A percentile compares a stretch with the other conserved stretches of the same genome.
These are phyloP conservation scores for Trichoderma sp. DNA, from an alignment of 2,329 filamentous ascomycete species.

Conservation along the genomic window DNA sequence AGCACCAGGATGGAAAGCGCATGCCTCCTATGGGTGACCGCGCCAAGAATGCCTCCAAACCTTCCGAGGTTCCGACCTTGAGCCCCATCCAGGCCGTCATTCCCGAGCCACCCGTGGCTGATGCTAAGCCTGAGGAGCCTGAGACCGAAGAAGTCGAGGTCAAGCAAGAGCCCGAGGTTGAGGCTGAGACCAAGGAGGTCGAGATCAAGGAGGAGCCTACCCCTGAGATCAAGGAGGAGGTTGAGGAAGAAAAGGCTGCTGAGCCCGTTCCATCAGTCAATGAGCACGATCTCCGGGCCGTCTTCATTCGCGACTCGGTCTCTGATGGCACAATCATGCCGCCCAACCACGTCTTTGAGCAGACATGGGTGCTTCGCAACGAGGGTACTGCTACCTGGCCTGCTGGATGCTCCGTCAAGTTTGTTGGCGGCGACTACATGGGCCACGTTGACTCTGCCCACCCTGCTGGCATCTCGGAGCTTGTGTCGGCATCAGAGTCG, in stretches of 20 bases:
- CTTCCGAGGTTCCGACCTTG: conserved; percentile 45
- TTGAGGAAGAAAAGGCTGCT: conserved; percentile 27
- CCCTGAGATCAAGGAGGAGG: conserved; percentile 25
- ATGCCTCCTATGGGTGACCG: conserved; percentile 72
- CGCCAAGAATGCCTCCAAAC: conserved; percentile 42
- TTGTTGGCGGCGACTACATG: conserved; percentile 95
- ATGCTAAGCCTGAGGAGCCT: conserved; percentile 62
- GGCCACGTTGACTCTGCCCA: conserved; percentile 79
- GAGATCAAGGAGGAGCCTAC: conserved; percentile 19
- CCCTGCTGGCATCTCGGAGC: conserved; percentile 73
- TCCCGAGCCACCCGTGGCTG: conserved; percentile 68
- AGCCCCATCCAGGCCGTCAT: conserved; percentile 49
- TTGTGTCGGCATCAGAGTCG: conserved; percentile 78
- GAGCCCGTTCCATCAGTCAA: conserved; percentile 24
- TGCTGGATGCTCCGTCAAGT: conserved; percentile 83
- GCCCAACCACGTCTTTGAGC: conserved; percentile 73
- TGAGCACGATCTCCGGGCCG: conserved; percentile 44
- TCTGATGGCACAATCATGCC: conserved; percentile 71
- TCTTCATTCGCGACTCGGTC: conserved; percentile 76
- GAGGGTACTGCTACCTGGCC: conserved; percentile 79
- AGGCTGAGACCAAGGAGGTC: neutral
- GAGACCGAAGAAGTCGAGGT: conserved; percentile 32
- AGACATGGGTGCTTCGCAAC: conserved; percentile 91
- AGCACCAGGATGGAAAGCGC: conserved; percentile 65
- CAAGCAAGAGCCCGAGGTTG: conserved; percentile 22